These are phyloP conservation scores for Phytopythium sindhum DNA, from an alignment of 352 stramenopile species.

Conservation along the genomic window DNA sequence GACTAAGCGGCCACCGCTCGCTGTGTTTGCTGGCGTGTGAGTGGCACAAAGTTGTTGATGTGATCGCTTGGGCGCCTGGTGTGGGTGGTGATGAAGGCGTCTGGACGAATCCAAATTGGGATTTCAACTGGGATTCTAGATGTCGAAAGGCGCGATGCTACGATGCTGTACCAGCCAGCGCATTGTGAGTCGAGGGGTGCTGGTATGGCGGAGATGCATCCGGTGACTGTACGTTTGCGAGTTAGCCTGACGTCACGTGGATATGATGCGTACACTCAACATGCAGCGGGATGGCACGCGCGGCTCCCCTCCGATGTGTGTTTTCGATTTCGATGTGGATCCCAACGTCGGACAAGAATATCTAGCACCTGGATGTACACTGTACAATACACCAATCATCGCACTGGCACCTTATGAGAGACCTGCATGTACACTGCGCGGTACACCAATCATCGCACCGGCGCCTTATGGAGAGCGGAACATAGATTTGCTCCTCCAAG, in stretches of 20 bases:
- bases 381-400: neutral
- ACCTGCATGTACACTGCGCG: neutral
- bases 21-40: neutral
- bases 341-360: neutral
- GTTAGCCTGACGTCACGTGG: neutral
- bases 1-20: neutral
- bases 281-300: neutral
- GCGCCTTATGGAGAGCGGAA: neutral
- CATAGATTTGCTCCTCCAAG: neutral
- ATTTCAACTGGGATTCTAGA: neutral
- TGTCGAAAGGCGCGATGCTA: neutral
- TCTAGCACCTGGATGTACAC: neutral
- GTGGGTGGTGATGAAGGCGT: neutral
- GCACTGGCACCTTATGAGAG: neutral
- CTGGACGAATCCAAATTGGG: neutral
- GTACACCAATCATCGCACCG: neutral
- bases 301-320: neutral
- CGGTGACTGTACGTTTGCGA: neutral
- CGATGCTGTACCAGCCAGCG: neutral
- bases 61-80: neutral
- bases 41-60: neutral
- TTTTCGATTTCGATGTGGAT: neutral
- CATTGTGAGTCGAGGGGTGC: too few species aligned
- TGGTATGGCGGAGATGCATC: neutral
- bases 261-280: constrained; percentile 1